phyloP scores from a whole-genome alignment of 768 basidiomycete genomes.

The Hypsizygus marmoreus region DNA sequence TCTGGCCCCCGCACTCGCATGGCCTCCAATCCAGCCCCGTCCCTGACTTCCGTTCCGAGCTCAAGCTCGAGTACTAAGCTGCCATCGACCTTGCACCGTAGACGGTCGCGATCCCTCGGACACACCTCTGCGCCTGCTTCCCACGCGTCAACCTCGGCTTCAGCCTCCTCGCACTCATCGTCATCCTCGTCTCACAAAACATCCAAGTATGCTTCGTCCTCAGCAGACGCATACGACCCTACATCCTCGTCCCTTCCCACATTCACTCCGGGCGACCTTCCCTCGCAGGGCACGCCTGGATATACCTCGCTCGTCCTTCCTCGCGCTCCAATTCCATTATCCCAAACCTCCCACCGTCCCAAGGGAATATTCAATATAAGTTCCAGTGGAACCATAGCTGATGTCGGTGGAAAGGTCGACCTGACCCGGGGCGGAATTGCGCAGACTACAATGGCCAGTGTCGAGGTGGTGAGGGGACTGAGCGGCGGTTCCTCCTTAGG shows the following conservation, averaged over 20 bases:
- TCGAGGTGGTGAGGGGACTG: constrained; percentile 72
- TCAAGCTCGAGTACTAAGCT: constrained; percentile 4
- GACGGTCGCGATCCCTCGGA: constrained; percentile 22
- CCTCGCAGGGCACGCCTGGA: constrained; percentile 60
- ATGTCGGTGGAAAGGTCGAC: constrained; percentile 60
- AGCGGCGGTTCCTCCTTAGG: constrained; percentile 22
- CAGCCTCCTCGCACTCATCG: constrained; percentile 8
- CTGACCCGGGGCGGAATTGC: constrained; percentile 76
- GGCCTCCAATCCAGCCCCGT: constrained; percentile 8
- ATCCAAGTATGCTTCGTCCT: constrained; percentile 23
- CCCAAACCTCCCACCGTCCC: constrained; percentile 21
- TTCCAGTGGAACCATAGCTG: constrained; percentile 13
- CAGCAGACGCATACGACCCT: constrained; percentile 22
- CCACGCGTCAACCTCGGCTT: constrained; percentile 12
- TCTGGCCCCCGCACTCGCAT: constrained; percentile 11
- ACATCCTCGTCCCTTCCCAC: constrained; percentile 19
- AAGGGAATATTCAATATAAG: constrained; percentile 15
- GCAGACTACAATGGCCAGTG: constrained; percentile 86
- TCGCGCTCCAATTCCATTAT: constrained; percentile 42
- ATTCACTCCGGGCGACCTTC: constrained; percentile 36
- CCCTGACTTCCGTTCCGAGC: constrained; percentile 2
- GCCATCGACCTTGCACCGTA: constrained; percentile 9
- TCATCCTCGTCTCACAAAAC: constrained; percentile 10
- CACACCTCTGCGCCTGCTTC: constrained; percentile 8
- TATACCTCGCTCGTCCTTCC: constrained; percentile 58